phyloP scores from a whole-genome alignment of 2,329 filamentous ascomycete species.

The Fusarium sp. region DNA sequence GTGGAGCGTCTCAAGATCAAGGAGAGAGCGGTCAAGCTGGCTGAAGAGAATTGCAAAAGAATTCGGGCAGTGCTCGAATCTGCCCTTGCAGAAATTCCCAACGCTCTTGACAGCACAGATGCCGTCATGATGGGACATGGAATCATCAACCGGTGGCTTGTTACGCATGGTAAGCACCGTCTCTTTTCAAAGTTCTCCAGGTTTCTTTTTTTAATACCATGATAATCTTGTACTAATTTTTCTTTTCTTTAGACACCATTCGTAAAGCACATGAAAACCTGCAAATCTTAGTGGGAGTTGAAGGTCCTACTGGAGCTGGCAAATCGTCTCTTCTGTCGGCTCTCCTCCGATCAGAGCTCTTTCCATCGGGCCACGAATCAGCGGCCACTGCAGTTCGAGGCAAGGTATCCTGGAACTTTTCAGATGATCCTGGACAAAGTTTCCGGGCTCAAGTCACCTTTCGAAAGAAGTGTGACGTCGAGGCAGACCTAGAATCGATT shows the following conservation, averaged over 20 bases:
- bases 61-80: neutral
- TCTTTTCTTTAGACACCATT: neutral
- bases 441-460: constrained; percentile 48
- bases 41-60: neutral
- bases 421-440: constrained; percentile 15
- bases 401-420: constrained; percentile 48
- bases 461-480: constrained; percentile 21
- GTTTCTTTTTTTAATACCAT: too few species aligned
- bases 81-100: neutral
- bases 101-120: neutral
- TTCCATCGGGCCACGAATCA: constrained; percentile 49
- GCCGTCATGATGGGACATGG: constrained; percentile 3
- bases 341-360: constrained; percentile 40
- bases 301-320: constrained; percentile 35
- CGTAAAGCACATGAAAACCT: neutral
- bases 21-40: constrained; percentile 9
- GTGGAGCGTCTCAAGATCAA: constrained; percentile 19
- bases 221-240: too few species aligned
- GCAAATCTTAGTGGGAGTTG: constrained; percentile 27
- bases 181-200: too few species aligned
- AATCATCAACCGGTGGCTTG: constrained; percentile 15
- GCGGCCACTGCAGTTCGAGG: constrained; percentile 50
- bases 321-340: constrained; percentile 31
- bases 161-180: constrained; percentile 1
- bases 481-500: constrained; percentile 29